Conservation (phyloP, 495 filamentous ascomycete species). For the Jackrogersella minutella region DNA sequence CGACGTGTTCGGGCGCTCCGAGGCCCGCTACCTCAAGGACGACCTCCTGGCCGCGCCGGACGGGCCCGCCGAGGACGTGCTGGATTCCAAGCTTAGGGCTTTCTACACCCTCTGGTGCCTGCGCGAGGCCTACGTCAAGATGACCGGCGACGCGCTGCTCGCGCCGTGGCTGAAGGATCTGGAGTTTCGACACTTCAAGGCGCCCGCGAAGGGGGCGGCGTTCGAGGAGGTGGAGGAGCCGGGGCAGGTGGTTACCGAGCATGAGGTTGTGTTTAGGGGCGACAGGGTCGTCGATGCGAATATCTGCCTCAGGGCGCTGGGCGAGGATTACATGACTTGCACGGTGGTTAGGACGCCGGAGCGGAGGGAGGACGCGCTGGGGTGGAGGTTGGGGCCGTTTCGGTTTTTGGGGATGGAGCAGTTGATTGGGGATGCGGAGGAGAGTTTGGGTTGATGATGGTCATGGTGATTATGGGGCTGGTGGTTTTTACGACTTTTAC, state of each 20-base stretch:
- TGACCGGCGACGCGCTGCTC: constrained; percentile 87
- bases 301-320: constrained; percentile 51
- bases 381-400: constrained; percentile 51
- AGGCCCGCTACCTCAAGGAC: constrained; percentile 51
- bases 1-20: constrained; percentile 71
- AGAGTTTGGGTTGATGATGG: constrained; percentile 14
- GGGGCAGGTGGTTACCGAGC: constrained; percentile 38
- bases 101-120: constrained; percentile 92
- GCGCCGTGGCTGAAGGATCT: constrained; percentile 75
- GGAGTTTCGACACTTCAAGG: constrained; percentile 49
- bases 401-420: constrained; percentile 49
- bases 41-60: constrained; percentile 35
- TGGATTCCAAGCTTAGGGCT: constrained; percentile 62
- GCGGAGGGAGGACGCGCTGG: constrained; percentile 45
- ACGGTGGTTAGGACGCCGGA: constrained; percentile 54
- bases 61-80: constrained; percentile 38
- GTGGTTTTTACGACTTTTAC: constrained; percentile 7
- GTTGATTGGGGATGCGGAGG: constrained; percentile 50
- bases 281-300: constrained; percentile 53
- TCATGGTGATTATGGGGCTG: not conserved
- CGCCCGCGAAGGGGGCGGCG: constrained; percentile 41
- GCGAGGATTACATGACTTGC: constrained; percentile 57
- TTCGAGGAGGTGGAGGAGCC: constrained; percentile 22
- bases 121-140: constrained; percentile 92
- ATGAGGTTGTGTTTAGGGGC: constrained; percentile 52